These are phyloP conservation scores for Pythium monospermum DNA, from an alignment of 352 stramenopile species.

Conservation along the genomic window DNA sequence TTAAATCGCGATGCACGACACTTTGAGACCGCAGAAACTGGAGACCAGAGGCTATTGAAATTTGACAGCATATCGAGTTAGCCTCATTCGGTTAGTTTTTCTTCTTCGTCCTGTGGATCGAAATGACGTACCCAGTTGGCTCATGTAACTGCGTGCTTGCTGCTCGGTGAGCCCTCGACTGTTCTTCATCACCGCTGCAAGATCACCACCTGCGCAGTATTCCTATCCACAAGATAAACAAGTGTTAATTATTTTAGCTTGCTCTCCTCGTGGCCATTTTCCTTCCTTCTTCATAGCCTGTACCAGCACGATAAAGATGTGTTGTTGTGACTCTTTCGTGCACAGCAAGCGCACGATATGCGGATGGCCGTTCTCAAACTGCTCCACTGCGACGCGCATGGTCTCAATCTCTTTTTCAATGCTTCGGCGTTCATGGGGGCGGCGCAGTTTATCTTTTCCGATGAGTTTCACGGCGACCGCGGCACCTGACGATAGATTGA, in stretches of 20 bases:
- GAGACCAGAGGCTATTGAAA: too few species aligned
- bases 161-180: conserved; percentile 53
- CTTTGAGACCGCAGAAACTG: conserved; percentile 70
- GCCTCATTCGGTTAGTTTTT: too few species aligned
- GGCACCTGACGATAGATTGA: conserved; percentile 68
- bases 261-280: too few species aligned
- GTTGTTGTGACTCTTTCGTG: conserved; percentile 76
- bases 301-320: conserved; percentile 82
- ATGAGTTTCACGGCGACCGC: conserved; percentile 83
- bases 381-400: conserved; percentile 78
- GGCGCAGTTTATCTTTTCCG: conserved; percentile 66
- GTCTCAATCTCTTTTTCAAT: conserved; percentile 87
- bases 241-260: neutral
- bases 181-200: conserved; percentile 68
- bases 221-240: conserved; percentile 29
- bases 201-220: conserved; percentile 73
- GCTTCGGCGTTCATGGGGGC: conserved; percentile 65
- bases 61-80: too few species aligned
- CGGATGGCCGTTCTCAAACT: conserved; percentile 83
- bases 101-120: too few species aligned
- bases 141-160: conserved; percentile 74
- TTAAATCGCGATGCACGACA: conserved; percentile 89
- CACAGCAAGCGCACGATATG: conserved; percentile 78
- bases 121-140: conserved; percentile 64
- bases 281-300: too few species aligned